Base-by-base conservation (phyloP, 495 filamentous ascomycete genomes). In the Neurospora hispaniola region DNA sequence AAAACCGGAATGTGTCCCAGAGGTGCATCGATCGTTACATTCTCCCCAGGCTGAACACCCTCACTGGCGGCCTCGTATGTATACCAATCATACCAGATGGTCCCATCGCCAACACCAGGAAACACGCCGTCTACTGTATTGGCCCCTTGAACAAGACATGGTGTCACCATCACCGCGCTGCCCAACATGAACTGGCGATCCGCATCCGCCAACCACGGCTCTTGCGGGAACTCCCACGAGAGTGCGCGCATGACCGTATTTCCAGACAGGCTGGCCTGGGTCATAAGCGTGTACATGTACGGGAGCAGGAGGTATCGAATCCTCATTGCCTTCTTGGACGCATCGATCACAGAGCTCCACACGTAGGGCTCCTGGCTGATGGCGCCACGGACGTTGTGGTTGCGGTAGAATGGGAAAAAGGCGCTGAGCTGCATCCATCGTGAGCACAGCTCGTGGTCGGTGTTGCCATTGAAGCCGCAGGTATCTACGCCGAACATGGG, bases 331-430 rank as follows among this genome's bases (percentile, higher is more conserved):
- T 78, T 81, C 72, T 87, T 89, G 23, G 88, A 82, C 0, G 93
- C 92, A 3, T 89, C 86, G 8, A 86, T 86, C 2, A 95, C 92
- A 1, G 86, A 86, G 4, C 84, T 80, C 93, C 93, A 97, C 3
- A 84, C 74, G 77, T 94, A 97, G 0, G 92, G 90, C 79, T 97
- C 93, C 78, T 97, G 93, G 0, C 86, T 74, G 71, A 85, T 85
- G 23, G 90, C 86, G 2, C 83, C 83, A 23, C 90, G 82, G 4
- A 82, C 83, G 78, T 95, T 94, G 83, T 97, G 93, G 80, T 95
- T 95, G 4, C 92, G 87, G 80, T 94, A 97, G 83, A 96, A 96
- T 6, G 93, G 92, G 83, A 94, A 94, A 84, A 96, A 96, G 27
- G 93, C 93, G 1, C 85, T 87, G 1, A 96, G 86, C 79, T 93